Evolutionary conservation across 257 asterid species (phyloP).

Genomic region (Dorcoceras hygrometricum): DNA sequence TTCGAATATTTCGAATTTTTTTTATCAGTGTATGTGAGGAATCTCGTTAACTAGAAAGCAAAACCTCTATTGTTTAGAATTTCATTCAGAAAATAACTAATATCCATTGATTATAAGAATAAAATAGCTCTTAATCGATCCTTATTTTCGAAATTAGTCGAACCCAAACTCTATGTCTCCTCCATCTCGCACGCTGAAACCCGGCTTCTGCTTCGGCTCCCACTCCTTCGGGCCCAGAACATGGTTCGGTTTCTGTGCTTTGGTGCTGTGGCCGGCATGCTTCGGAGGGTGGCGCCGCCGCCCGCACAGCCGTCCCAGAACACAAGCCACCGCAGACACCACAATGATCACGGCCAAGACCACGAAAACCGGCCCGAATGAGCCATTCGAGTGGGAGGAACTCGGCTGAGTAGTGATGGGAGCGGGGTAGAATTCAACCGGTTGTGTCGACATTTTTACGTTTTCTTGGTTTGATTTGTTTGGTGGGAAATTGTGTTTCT

Average conservation of each 20-base stretch:
- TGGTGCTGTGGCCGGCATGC: conserved; percentile 27
- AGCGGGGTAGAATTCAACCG: conserved; percentile 45
- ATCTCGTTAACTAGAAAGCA: no score
- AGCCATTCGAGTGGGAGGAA: conserved; percentile 51
- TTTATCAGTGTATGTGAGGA: no score
- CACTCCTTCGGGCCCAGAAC: conserved; percentile 25
- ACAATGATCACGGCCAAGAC: conserved; percentile 71
- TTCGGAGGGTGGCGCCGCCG: conserved; percentile 35
- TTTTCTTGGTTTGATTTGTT: neutral
- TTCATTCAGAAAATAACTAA: no score
- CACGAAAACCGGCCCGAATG: conserved; percentile 69
- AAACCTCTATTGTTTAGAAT: no score
- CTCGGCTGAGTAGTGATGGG: conserved; percentile 36
- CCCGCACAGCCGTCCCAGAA: conserved; percentile 68
- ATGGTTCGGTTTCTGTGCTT: conserved; percentile 23
- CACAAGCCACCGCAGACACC: conserved; percentile 58
- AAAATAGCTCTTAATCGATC: no score
- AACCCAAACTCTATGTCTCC: conserved; percentile 58
- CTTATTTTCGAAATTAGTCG: no score
- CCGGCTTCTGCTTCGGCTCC: conserved; percentile 33
- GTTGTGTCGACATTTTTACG: conserved; percentile 49
- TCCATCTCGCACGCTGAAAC: conserved; percentile 34
- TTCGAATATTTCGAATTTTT: no score
- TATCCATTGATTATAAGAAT: no score
- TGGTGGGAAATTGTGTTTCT: neutral